A percentile compares a stretch with the other conserved stretches of the same genome.
phyloP scores from a whole-genome alignment of 2,329 filamentous ascomycete genomes.

The Fonsecaea multimorphosa region DNA sequence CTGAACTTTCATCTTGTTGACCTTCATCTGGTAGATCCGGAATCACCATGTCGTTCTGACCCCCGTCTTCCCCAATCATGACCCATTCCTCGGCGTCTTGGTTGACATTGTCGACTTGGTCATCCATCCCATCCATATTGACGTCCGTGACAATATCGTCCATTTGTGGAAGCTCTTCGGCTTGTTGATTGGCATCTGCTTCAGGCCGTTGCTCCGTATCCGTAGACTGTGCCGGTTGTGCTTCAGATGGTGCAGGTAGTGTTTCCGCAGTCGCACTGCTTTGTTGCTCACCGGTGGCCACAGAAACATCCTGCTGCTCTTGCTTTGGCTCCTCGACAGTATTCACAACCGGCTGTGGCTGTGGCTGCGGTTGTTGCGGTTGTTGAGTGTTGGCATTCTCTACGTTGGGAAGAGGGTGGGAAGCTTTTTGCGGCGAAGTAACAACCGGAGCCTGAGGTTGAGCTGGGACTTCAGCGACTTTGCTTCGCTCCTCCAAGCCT shows the following conservation, averaged over 20 bases:
- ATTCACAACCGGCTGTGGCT: conserved; percentile 43
- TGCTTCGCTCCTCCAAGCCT: conserved; percentile 67
- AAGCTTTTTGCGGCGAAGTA: conserved; percentile 17
- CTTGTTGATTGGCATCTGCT: conserved; percentile 11
- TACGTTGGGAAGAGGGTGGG: conserved; percentile 10
- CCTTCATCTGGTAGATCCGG: conserved; percentile 8
- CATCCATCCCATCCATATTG: conserved; percentile 64
- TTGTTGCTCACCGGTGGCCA: conserved; percentile 11
- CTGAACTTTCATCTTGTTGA: conserved; percentile 8
- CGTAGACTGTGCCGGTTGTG: conserved; percentile 6
- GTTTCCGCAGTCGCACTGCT: not conserved
- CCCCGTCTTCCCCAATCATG: conserved; percentile 68
- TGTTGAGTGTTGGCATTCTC: conserved; percentile 8
- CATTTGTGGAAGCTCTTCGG: conserved; percentile 17
- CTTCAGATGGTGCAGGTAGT: conserved; percentile 6
- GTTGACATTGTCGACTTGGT: conserved; percentile 45
- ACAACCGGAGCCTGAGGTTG: conserved; percentile 3
- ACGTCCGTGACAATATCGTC: conserved; percentile 52
- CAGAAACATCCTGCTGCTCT: conserved; percentile 10
- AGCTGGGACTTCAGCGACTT: conserved; percentile 15
- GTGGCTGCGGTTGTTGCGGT: conserved; percentile 43
- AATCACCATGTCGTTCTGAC: conserved; percentile 16
- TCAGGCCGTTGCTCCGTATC: conserved; percentile 12
- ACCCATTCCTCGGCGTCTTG: conserved; percentile 73
- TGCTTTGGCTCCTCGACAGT: not conserved